phyloP scores from a whole-genome alignment of 192 early-diverging fungal genomes.

The Spizellomyces sp. region DNA sequence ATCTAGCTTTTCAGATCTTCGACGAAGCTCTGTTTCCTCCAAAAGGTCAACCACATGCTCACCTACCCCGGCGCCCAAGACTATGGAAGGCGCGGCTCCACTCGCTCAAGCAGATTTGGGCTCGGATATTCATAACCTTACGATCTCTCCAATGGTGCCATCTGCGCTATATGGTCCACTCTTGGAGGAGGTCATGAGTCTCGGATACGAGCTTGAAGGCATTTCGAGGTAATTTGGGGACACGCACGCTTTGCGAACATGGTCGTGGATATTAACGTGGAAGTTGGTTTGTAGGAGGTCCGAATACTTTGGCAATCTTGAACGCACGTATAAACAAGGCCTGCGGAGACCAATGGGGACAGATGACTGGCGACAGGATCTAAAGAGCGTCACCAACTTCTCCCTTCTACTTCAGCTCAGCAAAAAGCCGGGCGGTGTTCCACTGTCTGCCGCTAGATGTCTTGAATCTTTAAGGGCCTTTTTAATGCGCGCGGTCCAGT shows the following conservation, averaged over 20 bases:
- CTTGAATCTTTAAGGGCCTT: neutral
- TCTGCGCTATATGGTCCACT: conserved; percentile 7
- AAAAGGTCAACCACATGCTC: too few relatives aligned
- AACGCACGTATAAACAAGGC: neutral
- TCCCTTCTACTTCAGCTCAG: conserved; percentile 4
- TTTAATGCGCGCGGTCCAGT: neutral
- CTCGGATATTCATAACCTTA: conserved; percentile 1
- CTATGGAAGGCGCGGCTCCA: too few relatives aligned
- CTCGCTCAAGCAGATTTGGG: too few relatives aligned
- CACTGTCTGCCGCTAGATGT: neutral
- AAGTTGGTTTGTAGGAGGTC: neutral
- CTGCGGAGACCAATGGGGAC: neutral
- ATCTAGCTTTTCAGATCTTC: too few relatives aligned
- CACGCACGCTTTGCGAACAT: neutral
- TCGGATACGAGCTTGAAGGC: conserved; percentile 11
- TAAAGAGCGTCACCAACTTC: too few relatives aligned
- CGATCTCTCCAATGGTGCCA: conserved; percentile 3
- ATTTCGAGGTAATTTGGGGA: conserved; percentile 8
- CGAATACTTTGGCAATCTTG: neutral
- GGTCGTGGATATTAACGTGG: neutral
- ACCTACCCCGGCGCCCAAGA: too few relatives aligned
- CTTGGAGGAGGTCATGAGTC: conserved; percentile 20
- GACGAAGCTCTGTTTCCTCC: too few relatives aligned
- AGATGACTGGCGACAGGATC: conserved; percentile 14
- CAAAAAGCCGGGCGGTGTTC: neutral